These are phyloP conservation scores for Nymphaea colorata DNA, from an alignment of 164 flowering plant species.

Conservation along the genomic window DNA sequence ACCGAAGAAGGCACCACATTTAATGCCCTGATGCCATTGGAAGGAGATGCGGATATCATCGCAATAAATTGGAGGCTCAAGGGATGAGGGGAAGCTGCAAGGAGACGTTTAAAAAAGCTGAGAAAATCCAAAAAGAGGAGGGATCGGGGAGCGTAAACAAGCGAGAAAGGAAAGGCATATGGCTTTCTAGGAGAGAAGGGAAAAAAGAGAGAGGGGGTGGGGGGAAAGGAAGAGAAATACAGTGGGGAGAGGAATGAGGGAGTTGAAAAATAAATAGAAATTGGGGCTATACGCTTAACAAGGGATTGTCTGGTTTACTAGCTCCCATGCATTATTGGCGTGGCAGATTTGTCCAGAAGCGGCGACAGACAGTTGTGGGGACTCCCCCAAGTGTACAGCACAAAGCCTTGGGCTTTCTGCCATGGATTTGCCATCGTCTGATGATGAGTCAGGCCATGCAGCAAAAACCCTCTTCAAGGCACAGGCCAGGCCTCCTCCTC, in stretches of 20 bases:
- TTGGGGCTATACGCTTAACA: background rate
- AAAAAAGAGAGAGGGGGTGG: conserved; percentile 5
- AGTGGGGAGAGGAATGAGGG: conserved; percentile 2
- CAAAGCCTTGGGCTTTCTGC: conserved; percentile 6
- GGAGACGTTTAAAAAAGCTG: conserved; percentile 9
- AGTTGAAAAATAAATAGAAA: background rate
- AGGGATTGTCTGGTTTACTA: conserved; percentile 22
- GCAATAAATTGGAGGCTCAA: background rate
- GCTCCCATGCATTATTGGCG: conserved; percentile 42
- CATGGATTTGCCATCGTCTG: conserved; percentile 10
- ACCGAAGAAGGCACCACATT: background rate
- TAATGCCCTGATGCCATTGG: background rate
- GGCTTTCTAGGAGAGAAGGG: background rate
- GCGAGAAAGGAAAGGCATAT: background rate
- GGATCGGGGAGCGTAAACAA: background rate
- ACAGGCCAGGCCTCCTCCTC: no score
- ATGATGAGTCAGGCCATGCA: conserved; percentile 1
- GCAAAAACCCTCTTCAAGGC: no score
- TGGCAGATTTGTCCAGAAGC: conserved; percentile 46
- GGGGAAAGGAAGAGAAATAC: conserved; percentile 7
- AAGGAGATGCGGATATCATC: background rate
- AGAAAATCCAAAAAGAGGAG: conserved; percentile 1
- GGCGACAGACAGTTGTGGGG: conserved; percentile 53
- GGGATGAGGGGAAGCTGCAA: background rate
- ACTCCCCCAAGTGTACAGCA: conserved; percentile 12